phyloP scores from a whole-genome alignment of 768 basidiomycete species.

The Paxillus rubicundulus region DNA sequence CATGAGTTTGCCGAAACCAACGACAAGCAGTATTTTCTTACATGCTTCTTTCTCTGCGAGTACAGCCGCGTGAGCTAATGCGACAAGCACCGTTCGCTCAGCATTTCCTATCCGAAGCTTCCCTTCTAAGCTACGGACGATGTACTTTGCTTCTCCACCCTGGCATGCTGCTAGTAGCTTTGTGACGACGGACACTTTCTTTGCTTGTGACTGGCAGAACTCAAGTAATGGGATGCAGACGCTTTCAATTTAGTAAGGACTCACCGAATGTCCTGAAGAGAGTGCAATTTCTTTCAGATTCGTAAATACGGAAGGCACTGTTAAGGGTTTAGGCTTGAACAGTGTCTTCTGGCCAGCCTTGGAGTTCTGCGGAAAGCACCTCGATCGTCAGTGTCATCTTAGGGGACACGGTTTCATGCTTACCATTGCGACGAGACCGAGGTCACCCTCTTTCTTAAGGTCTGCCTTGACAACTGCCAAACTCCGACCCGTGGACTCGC shows the following conservation, averaged over 20 bases:
- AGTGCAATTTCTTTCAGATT: conserved; percentile 88
- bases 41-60: conserved; percentile 72
- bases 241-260: conserved; percentile 13
- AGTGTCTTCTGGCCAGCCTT: conserved; percentile 91
- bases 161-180: conserved; percentile 91
- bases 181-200: conserved; percentile 94
- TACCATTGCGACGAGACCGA: conserved; percentile 96
- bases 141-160: conserved; percentile 92
- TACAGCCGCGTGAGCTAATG: conserved; percentile 89
- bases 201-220: conserved; percentile 74
- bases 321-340: conserved; percentile 91
- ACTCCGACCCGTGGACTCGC: conserved; percentile 91
- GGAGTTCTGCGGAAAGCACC: conserved; percentile 61
- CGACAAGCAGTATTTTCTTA: conserved; percentile 22
- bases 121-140: conserved; percentile 92
- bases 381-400: background rate
- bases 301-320: conserved; percentile 86
- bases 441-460: conserved; percentile 90
- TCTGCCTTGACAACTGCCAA: conserved; percentile 81
- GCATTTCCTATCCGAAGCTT: conserved; percentile 97
- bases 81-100: conserved; percentile 91
- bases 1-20: background rate
- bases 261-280: conserved; percentile 77
- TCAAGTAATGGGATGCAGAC: background rate
- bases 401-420: conserved; percentile 16